These are phyloP conservation scores for Penicillium sp. DNA, from an alignment of 2,329 filamentous ascomycete species.

Conservation along the genomic window DNA sequence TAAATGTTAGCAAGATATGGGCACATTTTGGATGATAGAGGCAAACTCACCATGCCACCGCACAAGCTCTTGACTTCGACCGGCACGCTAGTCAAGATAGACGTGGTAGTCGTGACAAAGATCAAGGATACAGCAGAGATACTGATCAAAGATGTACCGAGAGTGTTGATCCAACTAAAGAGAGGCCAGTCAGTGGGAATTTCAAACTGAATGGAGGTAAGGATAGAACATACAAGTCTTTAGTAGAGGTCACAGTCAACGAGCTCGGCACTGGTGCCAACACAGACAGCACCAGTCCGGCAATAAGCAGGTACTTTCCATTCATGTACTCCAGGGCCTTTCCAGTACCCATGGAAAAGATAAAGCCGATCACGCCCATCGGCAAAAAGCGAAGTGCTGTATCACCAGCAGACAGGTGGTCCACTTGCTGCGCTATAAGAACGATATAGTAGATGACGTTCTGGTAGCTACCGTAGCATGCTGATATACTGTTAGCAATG, in stretches of 20 bases:
- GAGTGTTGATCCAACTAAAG: slow-evolving; percentile 40
- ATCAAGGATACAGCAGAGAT: slow-evolving; percentile 43
- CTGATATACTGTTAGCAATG: slow-evolving; percentile 21
- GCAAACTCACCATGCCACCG: slow-evolving; percentile 37
- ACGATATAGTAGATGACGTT: slow-evolving; percentile 46
- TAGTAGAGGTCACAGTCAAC: slow-evolving; percentile 22
- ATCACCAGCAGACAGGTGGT: slow-evolving; percentile 39
- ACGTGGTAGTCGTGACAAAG: slow-evolving; percentile 45
- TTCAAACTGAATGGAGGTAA: background rate
- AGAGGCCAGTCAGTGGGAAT: slow-evolving; percentile 8
- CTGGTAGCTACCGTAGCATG: slow-evolving; percentile 45
- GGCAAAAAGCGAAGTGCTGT: slow-evolving; percentile 44
- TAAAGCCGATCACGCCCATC: slow-evolving; percentile 42
- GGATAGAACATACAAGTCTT: slow-evolving; percentile 25
- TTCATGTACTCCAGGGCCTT: slow-evolving; percentile 41
- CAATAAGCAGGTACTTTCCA: slow-evolving; percentile 37
- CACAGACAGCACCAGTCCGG: slow-evolving; percentile 36
- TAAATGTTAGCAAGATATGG: background rate
- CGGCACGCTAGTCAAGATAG: slow-evolving; percentile 41
- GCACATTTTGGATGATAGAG: background rate
- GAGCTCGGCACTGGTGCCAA: slow-evolving; percentile 39
- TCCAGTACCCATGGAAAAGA: slow-evolving; percentile 36
- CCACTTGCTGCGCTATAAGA: slow-evolving; percentile 42
- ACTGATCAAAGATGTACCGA: slow-evolving; percentile 41
- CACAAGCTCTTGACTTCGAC: slow-evolving; percentile 43